A percentile compares a stretch with the other conserved stretches of the same genome.
Evolutionary conservation across 768 basidiomycete genomes (phyloP).

Genomic region (Suillus alpinus): DNA sequence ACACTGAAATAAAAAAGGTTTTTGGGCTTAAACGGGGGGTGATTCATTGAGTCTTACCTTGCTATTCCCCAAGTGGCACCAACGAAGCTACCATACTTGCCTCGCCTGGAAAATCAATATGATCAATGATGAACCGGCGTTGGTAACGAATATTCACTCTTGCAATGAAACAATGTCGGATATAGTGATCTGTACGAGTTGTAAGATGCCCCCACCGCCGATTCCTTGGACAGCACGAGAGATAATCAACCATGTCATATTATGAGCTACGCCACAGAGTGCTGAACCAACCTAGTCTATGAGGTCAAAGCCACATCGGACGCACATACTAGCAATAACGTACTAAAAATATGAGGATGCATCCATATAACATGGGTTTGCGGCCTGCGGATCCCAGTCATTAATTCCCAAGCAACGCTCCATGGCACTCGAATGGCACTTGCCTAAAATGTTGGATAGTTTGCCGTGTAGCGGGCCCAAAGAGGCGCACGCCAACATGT

Average conservation of each 20-base stretch:
- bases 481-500: conserved; percentile 43
- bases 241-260: conserved; percentile 40
- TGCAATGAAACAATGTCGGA: conserved; percentile 37
- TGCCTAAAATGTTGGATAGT: conserved; percentile 39
- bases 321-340: conserved; percentile 4
- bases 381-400: conserved; percentile 23
- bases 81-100: conserved; percentile 36
- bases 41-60: conserved; percentile 19
- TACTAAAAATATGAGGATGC: conserved; percentile 37
- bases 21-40: background rate
- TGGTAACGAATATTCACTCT: conserved; percentile 21
- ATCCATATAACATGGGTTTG: conserved; percentile 35
- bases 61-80: conserved; percentile 42
- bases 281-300: conserved; percentile 32
- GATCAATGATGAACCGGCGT: background rate
- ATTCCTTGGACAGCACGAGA: conserved; percentile 42
- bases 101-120: conserved; percentile 27
- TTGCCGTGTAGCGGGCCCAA: conserved; percentile 49
- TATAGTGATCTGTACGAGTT: conserved; percentile 36
- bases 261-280: conserved; percentile 43
- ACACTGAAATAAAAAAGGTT: conserved; percentile 21
- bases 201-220: conserved; percentile 38
- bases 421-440: conserved; percentile 2
- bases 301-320: background rate
- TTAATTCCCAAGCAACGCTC: background rate